Percentiles rank a stretch among this genome's conserved stretches.
These are phyloP conservation scores for Tetrahymena elliotti DNA, from an alignment of 73 alveolate species.

Conservation along the genomic window DNA sequence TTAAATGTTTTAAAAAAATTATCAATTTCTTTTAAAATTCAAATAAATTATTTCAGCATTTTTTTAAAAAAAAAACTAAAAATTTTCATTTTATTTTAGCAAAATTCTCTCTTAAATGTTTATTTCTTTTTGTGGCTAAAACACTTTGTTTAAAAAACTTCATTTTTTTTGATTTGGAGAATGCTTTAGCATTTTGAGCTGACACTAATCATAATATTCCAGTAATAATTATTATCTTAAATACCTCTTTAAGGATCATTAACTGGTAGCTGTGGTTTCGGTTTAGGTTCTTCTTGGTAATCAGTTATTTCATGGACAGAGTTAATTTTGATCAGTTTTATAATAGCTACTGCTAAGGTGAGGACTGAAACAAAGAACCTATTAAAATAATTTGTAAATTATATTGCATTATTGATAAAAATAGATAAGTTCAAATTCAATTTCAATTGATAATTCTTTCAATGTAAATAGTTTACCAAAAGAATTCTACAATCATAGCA, in stretches of 20 bases:
- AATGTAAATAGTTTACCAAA: background rate
- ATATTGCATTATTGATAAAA: background rate
- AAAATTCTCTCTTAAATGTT: too few relatives aligned
- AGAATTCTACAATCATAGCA: background rate
- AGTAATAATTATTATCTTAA: background rate
- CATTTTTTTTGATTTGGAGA: too few relatives aligned
- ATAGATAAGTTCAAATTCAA: too few relatives aligned
- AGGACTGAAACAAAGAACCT: background rate
- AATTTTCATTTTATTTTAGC: too few relatives aligned
- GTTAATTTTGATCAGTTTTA: background rate
- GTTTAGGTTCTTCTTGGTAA: background rate
- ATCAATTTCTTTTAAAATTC: background rate
- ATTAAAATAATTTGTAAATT: background rate
- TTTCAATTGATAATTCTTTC: too few relatives aligned
- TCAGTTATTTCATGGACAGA: background rate
- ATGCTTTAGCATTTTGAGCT: too few relatives aligned
- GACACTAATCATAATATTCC: too few relatives aligned
- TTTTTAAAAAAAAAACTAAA: too few relatives aligned
- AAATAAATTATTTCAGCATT: too few relatives aligned
- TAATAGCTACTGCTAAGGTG: background rate
- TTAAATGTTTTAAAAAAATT: background rate
- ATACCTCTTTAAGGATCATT: background rate
- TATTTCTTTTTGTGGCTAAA: too few relatives aligned
- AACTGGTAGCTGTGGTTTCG: background rate
- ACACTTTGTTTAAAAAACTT: too few relatives aligned